Percentiles rank a stretch among this genome's conserved stretches.
Conservation (phyloP, 2,329 filamentous ascomycete genomes). For the Talaromyces rugulosus region DNA sequence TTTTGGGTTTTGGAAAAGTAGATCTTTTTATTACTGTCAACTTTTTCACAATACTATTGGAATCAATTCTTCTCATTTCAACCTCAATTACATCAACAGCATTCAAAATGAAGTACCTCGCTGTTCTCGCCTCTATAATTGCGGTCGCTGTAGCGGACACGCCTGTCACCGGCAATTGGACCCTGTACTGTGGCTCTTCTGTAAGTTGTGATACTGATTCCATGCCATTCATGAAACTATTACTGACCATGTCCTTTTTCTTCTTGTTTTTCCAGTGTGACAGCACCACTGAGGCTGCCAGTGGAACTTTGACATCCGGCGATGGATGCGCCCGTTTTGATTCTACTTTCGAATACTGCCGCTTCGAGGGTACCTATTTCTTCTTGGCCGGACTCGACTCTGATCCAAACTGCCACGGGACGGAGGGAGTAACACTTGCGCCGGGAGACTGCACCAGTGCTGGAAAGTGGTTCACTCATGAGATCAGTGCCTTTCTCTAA, state of each 20-base stretch:
- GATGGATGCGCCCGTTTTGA: background rate
- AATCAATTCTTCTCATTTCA: too few species aligned
- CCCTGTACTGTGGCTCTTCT: background rate
- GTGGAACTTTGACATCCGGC: background rate
- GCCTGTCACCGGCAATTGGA: background rate
- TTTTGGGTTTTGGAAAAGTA: too few species aligned
- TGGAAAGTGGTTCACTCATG: background rate
- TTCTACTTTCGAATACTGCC: background rate
- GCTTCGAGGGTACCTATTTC: background rate
- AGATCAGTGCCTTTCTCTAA: background rate
- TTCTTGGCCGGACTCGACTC: background rate
- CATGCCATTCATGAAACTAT: background rate
- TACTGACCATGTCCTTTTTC: background rate
- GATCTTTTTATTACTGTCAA: too few species aligned
- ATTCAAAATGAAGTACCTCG: slow-evolving; percentile 2
- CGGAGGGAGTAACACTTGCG: background rate
- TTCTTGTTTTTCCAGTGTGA: background rate
- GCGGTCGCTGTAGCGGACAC: background rate
- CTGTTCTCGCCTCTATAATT: background rate
- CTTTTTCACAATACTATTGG: too few species aligned
- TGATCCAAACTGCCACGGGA: background rate
- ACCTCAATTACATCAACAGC: background rate
- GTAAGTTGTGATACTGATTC: background rate
- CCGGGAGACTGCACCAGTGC: background rate
- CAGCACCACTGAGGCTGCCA: background rate